Evolutionary conservation across 495 filamentous ascomycete genomes (phyloP), one percentile per base, ranked within the genome.

Genomic region (Aspergillus kassunensis): DNA sequence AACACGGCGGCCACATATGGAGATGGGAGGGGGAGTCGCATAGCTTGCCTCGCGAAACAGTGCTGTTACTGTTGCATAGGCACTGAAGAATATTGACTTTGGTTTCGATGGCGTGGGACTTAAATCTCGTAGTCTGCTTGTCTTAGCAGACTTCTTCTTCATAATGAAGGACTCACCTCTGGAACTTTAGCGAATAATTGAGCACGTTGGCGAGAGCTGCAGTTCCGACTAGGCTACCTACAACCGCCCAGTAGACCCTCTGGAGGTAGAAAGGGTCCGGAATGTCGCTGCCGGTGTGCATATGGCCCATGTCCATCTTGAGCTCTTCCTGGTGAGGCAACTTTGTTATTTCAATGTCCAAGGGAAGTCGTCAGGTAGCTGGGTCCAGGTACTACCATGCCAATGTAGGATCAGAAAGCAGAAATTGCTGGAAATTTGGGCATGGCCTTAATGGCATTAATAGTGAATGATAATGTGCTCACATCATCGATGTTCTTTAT

Each of bases 21-120:
- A 71, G 44, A 87, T 54, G 47, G 82, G 79, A 27, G 77, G 67
- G 44, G 71, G 44, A 10, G 85, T 80, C 8, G 80, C 85, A 59
- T 88, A 81, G 61, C 76, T 78, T 29, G 80, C 70, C 65, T 93
- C 89, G 52, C 89, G 80, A 16, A 67, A 58, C 23, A 86, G 70
- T 1, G 89, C 89, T 29, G 85, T 87, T 21, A 79, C 51, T 1
- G 88, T 90, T 9, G 88, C 88, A 71, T 80, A 84, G 37, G 60
- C 36, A 25, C 75, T 69, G 44, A 80, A 68, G 44, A 84, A 71
- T 1, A 58, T 16, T 37, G 78, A 80, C 56, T 78, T 82, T 12
- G 89, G 88, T 60, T 81, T 83, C 15, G 88, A 83, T 8, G 87
- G 85, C 20, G 70, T 80, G 33, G 61, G 53, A 3, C 63, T 60